Base-by-base conservation (phyloP, 495 filamentous ascomycete species). In the Parmelia sp. region DNA sequence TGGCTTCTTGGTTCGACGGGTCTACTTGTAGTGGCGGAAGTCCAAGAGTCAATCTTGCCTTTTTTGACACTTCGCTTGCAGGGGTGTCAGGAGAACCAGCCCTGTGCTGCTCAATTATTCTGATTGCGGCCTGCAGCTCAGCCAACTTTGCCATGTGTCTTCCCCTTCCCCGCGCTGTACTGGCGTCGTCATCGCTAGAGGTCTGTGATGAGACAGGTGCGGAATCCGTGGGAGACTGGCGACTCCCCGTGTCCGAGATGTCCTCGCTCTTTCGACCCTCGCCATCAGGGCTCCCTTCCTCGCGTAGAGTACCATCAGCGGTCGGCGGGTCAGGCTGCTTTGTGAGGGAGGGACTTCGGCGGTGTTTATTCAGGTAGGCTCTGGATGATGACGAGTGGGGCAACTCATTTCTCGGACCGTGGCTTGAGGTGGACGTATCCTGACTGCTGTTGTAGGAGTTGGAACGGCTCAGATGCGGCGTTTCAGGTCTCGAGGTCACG, bases 101-200 rank as follows among this genome's bases (percentile, higher is more conserved):
- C 33, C 88, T 78, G 65, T 82, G 83, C 61, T 90, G 85, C 57
- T 87, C 84, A 49, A 97, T 90, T 45, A 85, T 82, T 71, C 86
- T 86, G 62, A 97, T 87, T 15, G 91, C 93, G 39, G 89, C 87
- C 70, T 94, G 87, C 59, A 96, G 78, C 75, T 92, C 89, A 69
- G 87, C 86, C 63, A 90, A 77, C 62, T 85, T 88, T 66, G 84
- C 80, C 31, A 86, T 77, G 49, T 82, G 77, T 63, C 85, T 81
- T 42, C 78, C 80, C 60, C 79, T 76, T 25, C 73, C 71, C 70
- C 75, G 80, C 61, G 69, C 77, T 42, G 70, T 65, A 68, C 27
- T 25, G 11, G 84, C 83, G 66, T 96, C 94, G 69, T 96, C 92
- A 74, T 98, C 94, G 72, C 90, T 90, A 0, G 87, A 89, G 70